A percentile compares a stretch with the other conserved stretches of the same genome.
phyloP scores from a whole-genome alignment of 352 stramenopile species.

The Globisporangium spinosum region DNA sequence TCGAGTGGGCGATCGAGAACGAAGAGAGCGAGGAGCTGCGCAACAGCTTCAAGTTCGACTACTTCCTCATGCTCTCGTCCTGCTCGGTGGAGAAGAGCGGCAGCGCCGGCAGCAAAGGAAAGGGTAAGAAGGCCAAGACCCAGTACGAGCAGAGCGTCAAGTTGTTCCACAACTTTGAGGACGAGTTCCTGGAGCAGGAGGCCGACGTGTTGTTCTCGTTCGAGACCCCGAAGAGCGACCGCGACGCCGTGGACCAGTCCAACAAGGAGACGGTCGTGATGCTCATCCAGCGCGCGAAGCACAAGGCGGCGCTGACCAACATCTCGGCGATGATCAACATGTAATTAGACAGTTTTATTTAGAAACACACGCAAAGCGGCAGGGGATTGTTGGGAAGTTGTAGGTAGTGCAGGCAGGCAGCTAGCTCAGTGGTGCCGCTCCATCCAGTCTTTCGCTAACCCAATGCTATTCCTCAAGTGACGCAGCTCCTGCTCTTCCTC shows the following conservation, averaged over 20 bases:
- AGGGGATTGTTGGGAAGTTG: neutral
- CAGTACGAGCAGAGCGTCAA: constrained; percentile 62
- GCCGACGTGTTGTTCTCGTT: constrained; percentile 69
- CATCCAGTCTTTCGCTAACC: constrained; percentile 70
- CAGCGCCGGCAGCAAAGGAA: constrained; percentile 23
- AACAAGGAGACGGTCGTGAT: constrained; percentile 75
- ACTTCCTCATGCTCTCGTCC: constrained; percentile 73
- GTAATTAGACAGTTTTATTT: constrained; percentile 54
- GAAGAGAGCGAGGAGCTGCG: constrained; percentile 59
- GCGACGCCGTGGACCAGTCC: constrained; percentile 51
- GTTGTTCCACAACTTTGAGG: constrained; percentile 86
- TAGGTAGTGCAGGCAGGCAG: neutral
- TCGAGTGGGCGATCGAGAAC: constrained; percentile 82
- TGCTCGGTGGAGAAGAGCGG: constrained; percentile 58
- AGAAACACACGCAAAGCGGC: constrained; percentile 12
- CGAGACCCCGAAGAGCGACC: constrained; percentile 62
- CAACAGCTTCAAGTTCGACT: constrained; percentile 73
- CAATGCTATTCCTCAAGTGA: constrained; percentile 50
- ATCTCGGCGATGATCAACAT: constrained; percentile 83
- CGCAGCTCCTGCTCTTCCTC: constrained; percentile 58
- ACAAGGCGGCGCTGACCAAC: constrained; percentile 74
- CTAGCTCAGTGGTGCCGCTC: constrained; percentile 20
- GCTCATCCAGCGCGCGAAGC: constrained; percentile 70
- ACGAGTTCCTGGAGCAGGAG: constrained; percentile 81
- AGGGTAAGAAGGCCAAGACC: constrained; percentile 76